These are phyloP conservation scores for Onygena corvina DNA, from an alignment of 2,329 filamentous ascomycete species.

Conservation along the genomic window DNA sequence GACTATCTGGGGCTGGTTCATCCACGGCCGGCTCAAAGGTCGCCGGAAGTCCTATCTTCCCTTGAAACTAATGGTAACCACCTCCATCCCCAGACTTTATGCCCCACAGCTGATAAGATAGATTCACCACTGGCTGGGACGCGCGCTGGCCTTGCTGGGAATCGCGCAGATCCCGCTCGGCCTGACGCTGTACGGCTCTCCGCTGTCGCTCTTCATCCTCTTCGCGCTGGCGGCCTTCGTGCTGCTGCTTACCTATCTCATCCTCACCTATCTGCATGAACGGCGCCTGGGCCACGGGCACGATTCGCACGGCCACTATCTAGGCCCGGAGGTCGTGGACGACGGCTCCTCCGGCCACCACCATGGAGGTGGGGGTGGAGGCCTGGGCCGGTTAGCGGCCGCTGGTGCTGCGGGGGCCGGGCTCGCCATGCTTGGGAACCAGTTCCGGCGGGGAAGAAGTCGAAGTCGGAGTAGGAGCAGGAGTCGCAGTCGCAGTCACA, in stretches of 20 bases:
- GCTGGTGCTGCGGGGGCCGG: conserved; percentile 48
- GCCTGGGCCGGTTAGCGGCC: conserved; percentile 39
- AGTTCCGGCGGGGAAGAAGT: conserved; percentile 30
- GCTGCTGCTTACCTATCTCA: conserved; percentile 63
- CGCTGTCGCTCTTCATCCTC: conserved; percentile 70
- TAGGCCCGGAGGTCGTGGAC: conserved; percentile 35
- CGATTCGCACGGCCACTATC: conserved; percentile 44
- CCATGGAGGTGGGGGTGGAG: conserved; percentile 24
- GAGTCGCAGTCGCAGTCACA: background rate
- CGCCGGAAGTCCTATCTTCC: conserved; percentile 44
- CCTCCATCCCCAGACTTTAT: conserved; percentile 8
- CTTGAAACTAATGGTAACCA: conserved; percentile 45
- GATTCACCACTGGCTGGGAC: conserved; percentile 81
- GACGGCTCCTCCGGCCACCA: conserved; percentile 20
- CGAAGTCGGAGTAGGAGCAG: conserved; percentile 8
- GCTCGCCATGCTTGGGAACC: conserved; percentile 40
- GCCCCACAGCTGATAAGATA: conserved; percentile 31
- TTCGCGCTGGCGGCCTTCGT: conserved; percentile 67
- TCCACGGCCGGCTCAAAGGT: conserved; percentile 43
- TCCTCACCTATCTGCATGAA: conserved; percentile 60
- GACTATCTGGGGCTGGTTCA: conserved; percentile 45
- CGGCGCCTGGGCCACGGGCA: conserved; percentile 44
- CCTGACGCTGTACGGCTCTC: conserved; percentile 83
- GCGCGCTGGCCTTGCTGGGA: conserved; percentile 64
- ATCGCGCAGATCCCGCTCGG: conserved; percentile 81